Base-by-base conservation (phyloP, 768 basidiomycete species). In the Trametes coccinea region DNA sequence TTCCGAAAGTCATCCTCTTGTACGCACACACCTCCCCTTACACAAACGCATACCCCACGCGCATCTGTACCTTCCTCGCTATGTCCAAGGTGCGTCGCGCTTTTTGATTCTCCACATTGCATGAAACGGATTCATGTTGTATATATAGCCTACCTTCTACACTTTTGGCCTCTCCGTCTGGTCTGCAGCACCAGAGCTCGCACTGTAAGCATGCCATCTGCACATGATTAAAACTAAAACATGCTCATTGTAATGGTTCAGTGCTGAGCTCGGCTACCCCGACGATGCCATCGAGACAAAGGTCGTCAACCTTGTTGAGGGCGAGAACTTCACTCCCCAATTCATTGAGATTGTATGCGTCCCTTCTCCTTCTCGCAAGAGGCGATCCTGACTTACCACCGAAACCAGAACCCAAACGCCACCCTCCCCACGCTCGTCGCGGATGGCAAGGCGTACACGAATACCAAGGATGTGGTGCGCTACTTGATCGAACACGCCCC, bases 281-380 rank as follows among this genome's bases (percentile, higher is more conserved):
- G 67, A 70, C 2, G 73, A 69, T 37, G 73, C 72, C 22, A 67
- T 82, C 53, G 74, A 78, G 51, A 66, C 51, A 48, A 73, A 75
- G 67, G 63, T 65, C 43, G 63, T 80, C 59, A 75, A 82, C 71
- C 77, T 84, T 39, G 62, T 71, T 49, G 72, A 79, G 31, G 83
- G 82, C 44, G 79, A 75, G 59, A 84, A 84, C 67, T 82, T 83
- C 60, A 67, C 68, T 3, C 81, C 81, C 10, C 63, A 71, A 7
- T 84, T 84, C 70, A 56, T 83, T 48, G 69, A 73, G 55, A 67
- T 80, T 48, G 79, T 80, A 56, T 29, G 71, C 64, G 6, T 22
- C 48, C 27, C 34, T 17, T 5, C 41, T 6, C 45, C 46, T 29
- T 37, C 30, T 17, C 16, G 22, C 17, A 5, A 1, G n/a, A 27